Evolutionary conservation across 345 rosid species (phyloP).

Genomic region (Geranium brycei): DNA sequence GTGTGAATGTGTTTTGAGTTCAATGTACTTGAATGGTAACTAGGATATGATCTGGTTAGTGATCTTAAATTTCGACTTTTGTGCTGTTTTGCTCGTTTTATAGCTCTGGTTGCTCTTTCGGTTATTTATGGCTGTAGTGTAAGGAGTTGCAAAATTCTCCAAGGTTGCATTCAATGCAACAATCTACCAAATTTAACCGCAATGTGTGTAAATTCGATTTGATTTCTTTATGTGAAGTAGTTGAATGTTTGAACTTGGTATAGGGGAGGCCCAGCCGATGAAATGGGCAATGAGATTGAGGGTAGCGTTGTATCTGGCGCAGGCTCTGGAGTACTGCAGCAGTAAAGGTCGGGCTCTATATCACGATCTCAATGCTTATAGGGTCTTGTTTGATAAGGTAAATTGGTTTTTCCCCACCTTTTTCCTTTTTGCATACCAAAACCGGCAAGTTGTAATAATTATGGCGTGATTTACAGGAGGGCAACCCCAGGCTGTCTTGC

Average conservation of each 20-base stretch:
- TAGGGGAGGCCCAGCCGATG: slow-evolving; percentile 41
- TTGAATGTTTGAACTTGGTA: neutral
- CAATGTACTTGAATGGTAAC: too few relatives aligned
- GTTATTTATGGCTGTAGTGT: too few relatives aligned
- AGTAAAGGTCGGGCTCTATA: slow-evolving; percentile 32
- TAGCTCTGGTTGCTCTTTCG: too few relatives aligned
- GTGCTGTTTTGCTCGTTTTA: too few relatives aligned
- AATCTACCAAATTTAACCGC: neutral
- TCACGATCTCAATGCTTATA: slow-evolving; percentile 39
- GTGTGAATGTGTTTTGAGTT: too few relatives aligned
- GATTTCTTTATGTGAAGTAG: too few relatives aligned
- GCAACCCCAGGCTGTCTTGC: slow-evolving; percentile 41
- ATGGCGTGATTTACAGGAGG: slow-evolving; percentile 22
- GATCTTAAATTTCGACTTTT: too few relatives aligned
- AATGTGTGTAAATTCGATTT: neutral
- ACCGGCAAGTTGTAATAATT: neutral
- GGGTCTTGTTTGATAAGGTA: slow-evolving; percentile 37
- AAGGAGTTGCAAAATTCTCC: too few relatives aligned
- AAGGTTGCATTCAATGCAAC: neutral
- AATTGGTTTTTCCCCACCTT: neutral
- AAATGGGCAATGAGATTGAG: slow-evolving; percentile 44
- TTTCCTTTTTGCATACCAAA: too few relatives aligned
- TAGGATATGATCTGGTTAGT: too few relatives aligned
- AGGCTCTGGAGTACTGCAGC: slow-evolving; percentile 36
- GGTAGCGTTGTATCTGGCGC: slow-evolving; percentile 35